Evolutionary conservation across 1,284 basidiomycete genomes (phyloP).

Genomic region (Entoloma clypeatum): DNA sequence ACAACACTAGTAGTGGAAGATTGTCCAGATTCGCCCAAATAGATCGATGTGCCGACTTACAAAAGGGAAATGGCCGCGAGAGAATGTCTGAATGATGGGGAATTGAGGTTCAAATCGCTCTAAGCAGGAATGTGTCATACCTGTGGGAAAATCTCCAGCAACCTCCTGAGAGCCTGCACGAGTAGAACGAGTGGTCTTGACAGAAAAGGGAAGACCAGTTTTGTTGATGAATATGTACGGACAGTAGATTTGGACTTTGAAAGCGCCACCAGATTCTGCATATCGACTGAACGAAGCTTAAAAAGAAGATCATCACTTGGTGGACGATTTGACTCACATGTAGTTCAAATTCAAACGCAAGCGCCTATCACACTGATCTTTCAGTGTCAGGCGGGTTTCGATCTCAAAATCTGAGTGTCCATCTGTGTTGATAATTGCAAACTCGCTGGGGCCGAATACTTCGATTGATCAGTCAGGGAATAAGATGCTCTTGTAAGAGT

Average conservation of each 20-base stretch:
- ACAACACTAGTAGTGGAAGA: conserved; percentile 71
- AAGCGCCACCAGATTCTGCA: conserved; percentile 93
- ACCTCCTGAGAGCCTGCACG: conserved; percentile 76
- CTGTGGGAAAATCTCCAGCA: conserved; percentile 72
- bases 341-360: conserved; percentile 87
- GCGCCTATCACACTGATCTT: conserved; percentile 77
- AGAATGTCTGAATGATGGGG: conserved; percentile 45
- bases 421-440: conserved; percentile 96
- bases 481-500: conserved; percentile 25
- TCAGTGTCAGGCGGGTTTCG: conserved; percentile 70
- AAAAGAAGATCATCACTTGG: conserved; percentile 2
- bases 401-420: conserved; percentile 87
- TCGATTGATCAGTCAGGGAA: conserved; percentile 1
- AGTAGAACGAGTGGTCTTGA: conserved; percentile 67
- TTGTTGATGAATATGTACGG: conserved; percentile 96
- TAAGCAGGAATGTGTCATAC: conserved; percentile 32
- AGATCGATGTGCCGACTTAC: conserved; percentile 43
- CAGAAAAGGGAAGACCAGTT: conserved; percentile 81
- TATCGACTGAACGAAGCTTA: conserved; percentile 53
- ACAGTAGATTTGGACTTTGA: conserved; percentile 95
- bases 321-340: conserved; percentile 49
- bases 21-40: conserved; percentile 4
- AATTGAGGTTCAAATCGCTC: background rate
- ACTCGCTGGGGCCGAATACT: conserved; percentile 97
- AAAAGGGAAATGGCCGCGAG: conserved; percentile 64